These are phyloP conservation scores for Clausena lansium DNA, from an alignment of 345 rosid species.

Conservation along the genomic window DNA sequence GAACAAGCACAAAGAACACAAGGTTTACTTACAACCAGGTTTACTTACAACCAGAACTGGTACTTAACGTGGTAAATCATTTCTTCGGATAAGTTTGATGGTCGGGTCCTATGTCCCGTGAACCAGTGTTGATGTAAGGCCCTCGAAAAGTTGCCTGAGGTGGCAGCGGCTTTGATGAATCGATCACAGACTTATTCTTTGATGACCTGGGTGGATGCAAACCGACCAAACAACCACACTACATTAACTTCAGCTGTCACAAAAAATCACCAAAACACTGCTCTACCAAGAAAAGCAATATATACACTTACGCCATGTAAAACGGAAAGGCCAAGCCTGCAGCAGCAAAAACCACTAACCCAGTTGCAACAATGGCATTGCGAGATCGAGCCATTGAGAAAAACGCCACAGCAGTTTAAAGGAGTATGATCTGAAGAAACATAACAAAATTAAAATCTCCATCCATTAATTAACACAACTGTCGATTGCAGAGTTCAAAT, in stretches of 20 bases:
- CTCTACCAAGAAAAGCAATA: neutral
- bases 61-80: slow-evolving; percentile 23
- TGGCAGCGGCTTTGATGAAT: slow-evolving; percentile 78
- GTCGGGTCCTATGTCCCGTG: slow-evolving; percentile 93
- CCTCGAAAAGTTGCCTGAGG: slow-evolving; percentile 97
- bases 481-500: too few species aligned
- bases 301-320: slow-evolving; percentile 74
- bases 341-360: slow-evolving; percentile 72
- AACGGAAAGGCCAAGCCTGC: slow-evolving; percentile 90
- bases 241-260: neutral
- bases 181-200: slow-evolving; percentile 63
- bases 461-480: too few species aligned
- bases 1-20: neutral
- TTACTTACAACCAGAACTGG: slow-evolving; percentile 2
- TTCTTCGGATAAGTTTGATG: slow-evolving; percentile 68
- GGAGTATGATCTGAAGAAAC: neutral
- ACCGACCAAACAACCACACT: neutral
- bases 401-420: slow-evolving; percentile 12
- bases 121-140: slow-evolving; percentile 92
- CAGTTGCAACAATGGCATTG: slow-evolving; percentile 69
- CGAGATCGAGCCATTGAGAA: slow-evolving; percentile 50
- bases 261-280: neutral
- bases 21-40: neutral
- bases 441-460: too few species aligned
- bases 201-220: slow-evolving; percentile 48